Evolutionary conservation across 192 early-diverging fungal genomes (phyloP).

Genomic region (Piromyces finnis): DNA sequence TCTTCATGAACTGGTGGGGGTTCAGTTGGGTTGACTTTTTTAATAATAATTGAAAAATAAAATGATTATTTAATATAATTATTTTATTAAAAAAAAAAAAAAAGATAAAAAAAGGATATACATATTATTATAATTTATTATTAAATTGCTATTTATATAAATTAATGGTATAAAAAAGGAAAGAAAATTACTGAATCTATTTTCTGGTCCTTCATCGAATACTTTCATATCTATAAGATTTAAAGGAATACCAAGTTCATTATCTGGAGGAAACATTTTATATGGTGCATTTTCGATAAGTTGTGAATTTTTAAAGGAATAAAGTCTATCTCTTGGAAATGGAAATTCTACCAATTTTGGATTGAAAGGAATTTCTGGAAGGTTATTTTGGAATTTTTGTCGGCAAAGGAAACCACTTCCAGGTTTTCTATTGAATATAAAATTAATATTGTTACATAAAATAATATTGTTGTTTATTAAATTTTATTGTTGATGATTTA

Average conservation of each 20-base stretch:
- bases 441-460: too few species aligned
- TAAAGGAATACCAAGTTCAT: constrained; percentile 1
- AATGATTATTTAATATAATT: too few species aligned
- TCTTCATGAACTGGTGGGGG: too few species aligned
- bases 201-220: background rate
- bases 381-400: background rate
- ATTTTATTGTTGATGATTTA: too few species aligned
- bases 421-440: background rate
- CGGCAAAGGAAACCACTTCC: background rate
- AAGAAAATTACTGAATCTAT: background rate
- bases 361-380: background rate
- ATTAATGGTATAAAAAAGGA: too few species aligned
- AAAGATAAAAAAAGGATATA: too few species aligned
- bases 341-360: background rate
- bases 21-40: too few species aligned
- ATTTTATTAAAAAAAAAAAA: too few species aligned
- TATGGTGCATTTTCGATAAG: background rate
- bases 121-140: too few species aligned
- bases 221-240: constrained; percentile 1
- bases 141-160: too few species aligned
- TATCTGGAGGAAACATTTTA: background rate
- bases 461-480: too few species aligned
- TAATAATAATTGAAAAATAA: too few species aligned
- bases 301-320: background rate
- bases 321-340: background rate